Percentiles rank a stretch among this genome's conserved stretches.
phyloP scores from a whole-genome alignment of 306 rosid genomes.

The Vigna reflexopilosa region DNA sequence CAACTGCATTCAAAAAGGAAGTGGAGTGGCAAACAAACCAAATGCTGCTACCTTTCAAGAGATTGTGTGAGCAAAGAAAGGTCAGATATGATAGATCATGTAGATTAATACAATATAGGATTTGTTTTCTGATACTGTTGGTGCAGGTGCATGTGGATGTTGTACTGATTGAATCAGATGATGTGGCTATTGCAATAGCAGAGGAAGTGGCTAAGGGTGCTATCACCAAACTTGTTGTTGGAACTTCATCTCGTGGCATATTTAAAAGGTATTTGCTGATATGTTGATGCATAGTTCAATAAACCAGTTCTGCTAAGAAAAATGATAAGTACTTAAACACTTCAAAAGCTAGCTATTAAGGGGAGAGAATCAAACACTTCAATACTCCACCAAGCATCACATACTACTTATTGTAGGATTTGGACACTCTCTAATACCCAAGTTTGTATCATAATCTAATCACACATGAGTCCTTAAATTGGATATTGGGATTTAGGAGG shows the following conservation, averaged over 20 bases:
- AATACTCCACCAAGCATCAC: too few relatives aligned
- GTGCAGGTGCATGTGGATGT: constrained; percentile 79
- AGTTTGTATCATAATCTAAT: neutral
- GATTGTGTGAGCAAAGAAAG: constrained; percentile 77
- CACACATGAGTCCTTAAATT: neutral
- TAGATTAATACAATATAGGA: constrained; percentile 37
- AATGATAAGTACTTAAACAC: too few relatives aligned
- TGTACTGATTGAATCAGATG: constrained; percentile 79
- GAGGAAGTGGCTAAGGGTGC: constrained; percentile 68
- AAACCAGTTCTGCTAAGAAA: too few relatives aligned
- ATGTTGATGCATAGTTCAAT: constrained; percentile 19
- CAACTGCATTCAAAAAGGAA: constrained; percentile 72
- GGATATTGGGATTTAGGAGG: too few relatives aligned
- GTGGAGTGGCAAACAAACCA: constrained; percentile 64
- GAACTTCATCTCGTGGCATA: constrained; percentile 76
- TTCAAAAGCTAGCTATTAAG: too few relatives aligned
- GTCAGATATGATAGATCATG: constrained; percentile 53
- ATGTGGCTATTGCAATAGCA: constrained; percentile 72
- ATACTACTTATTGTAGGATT: too few relatives aligned
- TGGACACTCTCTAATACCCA: too few relatives aligned
- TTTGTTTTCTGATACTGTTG: constrained; percentile 18
- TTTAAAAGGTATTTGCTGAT: constrained; percentile 72
- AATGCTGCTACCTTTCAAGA: constrained; percentile 79
- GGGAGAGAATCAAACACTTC: too few relatives aligned
- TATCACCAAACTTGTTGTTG: constrained; percentile 73